These are phyloP conservation scores for Plasmodium vivax DNA, from an alignment of 169 alveolate genomes.

Conservation along the genomic window DNA sequence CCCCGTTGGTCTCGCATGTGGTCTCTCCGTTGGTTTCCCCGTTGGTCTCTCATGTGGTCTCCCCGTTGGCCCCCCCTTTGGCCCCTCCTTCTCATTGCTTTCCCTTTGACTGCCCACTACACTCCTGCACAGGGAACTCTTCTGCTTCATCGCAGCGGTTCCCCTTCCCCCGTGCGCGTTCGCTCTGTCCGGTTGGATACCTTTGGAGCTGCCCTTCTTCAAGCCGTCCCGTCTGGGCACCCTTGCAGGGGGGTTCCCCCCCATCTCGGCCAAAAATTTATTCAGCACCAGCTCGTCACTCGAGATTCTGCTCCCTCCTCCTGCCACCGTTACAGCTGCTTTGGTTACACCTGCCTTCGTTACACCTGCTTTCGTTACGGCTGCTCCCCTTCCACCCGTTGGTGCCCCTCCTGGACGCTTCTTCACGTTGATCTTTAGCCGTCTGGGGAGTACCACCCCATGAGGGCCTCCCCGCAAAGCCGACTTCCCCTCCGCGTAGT, in stretches of 20 bases:
- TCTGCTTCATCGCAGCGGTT: not conserved
- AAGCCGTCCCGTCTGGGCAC: not conserved
- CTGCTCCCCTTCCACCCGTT: not conserved
- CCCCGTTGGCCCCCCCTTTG: not conserved
- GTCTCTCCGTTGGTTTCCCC: no score
- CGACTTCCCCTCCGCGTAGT: not conserved
- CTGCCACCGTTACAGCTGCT: not conserved
- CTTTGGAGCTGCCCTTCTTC: not conserved
- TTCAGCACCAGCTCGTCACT: not conserved
- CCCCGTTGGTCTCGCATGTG: not conserved
- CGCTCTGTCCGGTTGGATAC: not conserved
- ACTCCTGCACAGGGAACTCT: not conserved
- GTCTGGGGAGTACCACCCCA: not conserved
- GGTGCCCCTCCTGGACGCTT: not conserved
- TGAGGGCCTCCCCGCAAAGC: not conserved
- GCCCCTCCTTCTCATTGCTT: not conserved
- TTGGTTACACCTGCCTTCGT: no score
- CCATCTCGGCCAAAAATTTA: not conserved
- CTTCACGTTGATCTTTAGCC: not conserved
- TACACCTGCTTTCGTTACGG: no score
- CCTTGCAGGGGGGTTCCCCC: not conserved
- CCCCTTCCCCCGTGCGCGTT: not conserved
- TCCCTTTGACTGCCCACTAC: not conserved
- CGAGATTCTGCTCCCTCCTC: not conserved
- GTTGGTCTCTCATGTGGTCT: no score